These are phyloP conservation scores for Leishmania major DNA, from an alignment of 208 protist genomes.

Conservation along the genomic window DNA sequence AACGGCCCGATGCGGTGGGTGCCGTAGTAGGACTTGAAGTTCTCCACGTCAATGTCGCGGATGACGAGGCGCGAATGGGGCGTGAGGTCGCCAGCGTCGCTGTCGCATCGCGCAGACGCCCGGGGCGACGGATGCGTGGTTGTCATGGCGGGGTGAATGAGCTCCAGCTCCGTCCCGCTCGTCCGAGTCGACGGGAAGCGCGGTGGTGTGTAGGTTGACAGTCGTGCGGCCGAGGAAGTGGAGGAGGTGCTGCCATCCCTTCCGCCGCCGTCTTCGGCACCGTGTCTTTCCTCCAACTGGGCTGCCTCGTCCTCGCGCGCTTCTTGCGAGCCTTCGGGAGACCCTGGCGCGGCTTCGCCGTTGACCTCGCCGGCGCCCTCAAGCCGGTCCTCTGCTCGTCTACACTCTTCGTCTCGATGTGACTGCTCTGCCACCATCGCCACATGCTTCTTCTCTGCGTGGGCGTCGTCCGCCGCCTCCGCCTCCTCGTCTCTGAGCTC, in stretches of 20 bases:
- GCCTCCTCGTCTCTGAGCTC: constrained; percentile 10
- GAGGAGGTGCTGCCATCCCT: constrained; percentile 5
- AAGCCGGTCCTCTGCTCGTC: not conserved
- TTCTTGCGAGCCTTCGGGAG: not conserved
- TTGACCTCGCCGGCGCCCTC: not conserved
- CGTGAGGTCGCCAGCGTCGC: not conserved
- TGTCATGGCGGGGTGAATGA: constrained; percentile 2
- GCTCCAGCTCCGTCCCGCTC: constrained; percentile 29
- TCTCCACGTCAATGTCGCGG: constrained; percentile 98
- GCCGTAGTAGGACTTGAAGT: constrained; percentile 99
- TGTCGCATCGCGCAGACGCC: not conserved
- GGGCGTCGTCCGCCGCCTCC: not conserved
- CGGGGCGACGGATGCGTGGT: not conserved
- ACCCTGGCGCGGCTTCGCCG: not conserved
- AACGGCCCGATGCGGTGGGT: constrained; percentile 98
- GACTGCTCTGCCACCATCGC: not conserved
- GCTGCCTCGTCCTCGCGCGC: not conserved
- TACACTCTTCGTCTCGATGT: not conserved
- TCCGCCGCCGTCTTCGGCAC: not conserved
- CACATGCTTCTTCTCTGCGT: not conserved
- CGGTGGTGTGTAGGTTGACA: constrained; percentile 1
- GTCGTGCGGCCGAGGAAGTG: constrained; percentile 13
- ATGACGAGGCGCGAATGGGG: constrained; percentile 94
- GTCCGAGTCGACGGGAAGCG: constrained; percentile 20
- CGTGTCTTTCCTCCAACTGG: not conserved